These are phyloP conservation scores for Brettanomyces naardenensis DNA, from an alignment of 805 yeast genomes.

Conservation along the genomic window DNA sequence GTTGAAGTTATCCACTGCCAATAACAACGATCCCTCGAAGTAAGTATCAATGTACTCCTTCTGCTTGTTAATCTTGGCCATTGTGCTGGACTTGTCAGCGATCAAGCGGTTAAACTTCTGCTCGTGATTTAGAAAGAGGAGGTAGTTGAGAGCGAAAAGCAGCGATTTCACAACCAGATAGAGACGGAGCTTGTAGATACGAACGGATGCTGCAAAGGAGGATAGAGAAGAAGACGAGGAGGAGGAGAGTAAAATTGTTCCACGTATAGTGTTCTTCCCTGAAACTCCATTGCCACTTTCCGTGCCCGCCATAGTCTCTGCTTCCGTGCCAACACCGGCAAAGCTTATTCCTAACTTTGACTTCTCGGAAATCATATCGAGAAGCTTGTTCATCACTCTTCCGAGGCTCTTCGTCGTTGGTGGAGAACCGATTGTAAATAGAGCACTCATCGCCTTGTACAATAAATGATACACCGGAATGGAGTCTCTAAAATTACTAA, in stretches of 20 bases:
- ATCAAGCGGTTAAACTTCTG: conserved; percentile 26
- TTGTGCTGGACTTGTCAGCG: conserved; percentile 21
- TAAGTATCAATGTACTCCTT: conserved; percentile 25
- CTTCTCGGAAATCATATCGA: conserved; percentile 23
- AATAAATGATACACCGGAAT: conserved; percentile 37
- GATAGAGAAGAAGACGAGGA: neutral
- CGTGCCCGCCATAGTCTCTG: conserved; percentile 10
- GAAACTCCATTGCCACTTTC: conserved; percentile 11
- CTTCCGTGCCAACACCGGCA: conserved; percentile 13
- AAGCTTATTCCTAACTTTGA: conserved; percentile 21
- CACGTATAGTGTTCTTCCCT: too few relatives aligned
- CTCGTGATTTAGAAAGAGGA: conserved; percentile 31
- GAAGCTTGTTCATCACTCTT: conserved; percentile 19
- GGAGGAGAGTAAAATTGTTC: conserved; percentile 3
- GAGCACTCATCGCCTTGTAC: conserved; percentile 30
- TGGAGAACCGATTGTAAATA: conserved; percentile 26
- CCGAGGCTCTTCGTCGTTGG: conserved; percentile 29
- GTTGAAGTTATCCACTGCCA: conserved; percentile 31
- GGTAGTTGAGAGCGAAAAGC: conserved; percentile 42
- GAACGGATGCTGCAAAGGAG: conserved; percentile 16
- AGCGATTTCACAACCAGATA: conserved; percentile 35
- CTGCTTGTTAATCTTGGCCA: conserved; percentile 24
- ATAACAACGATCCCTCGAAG: conserved; percentile 27
- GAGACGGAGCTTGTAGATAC: conserved; percentile 25
- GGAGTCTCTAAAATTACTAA: conserved; percentile 38